phyloP scores from a whole-genome alignment of 768 basidiomycete species.

The Hericium coralloides region DNA sequence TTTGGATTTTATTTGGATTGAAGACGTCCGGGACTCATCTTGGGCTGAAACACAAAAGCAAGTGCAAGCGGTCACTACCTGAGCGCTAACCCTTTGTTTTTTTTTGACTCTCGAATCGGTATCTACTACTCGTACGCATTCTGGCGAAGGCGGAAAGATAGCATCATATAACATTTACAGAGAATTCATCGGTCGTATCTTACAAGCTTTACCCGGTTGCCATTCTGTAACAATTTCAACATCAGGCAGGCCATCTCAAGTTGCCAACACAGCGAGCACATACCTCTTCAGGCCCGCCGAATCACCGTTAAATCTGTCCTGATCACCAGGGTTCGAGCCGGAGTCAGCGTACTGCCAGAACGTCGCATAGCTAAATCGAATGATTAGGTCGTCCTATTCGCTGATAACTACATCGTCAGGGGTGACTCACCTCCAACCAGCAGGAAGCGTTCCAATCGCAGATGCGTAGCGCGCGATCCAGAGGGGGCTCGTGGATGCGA shows the following conservation, averaged over 20 bases:
- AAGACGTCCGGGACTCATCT: too few species aligned
- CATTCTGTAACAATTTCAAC: neutral
- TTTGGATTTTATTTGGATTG: too few species aligned
- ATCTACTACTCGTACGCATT: neutral
- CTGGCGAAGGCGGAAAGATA: neutral
- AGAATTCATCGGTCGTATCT: neutral
- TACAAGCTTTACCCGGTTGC: neutral
- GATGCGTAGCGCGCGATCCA: slow-evolving; percentile 53
- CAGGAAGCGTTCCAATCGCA: slow-evolving; percentile 43
- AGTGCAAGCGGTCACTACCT: too few species aligned
- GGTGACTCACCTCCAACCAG: slow-evolving; percentile 43
- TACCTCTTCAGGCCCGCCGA: slow-evolving; percentile 32
- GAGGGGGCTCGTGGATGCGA: slow-evolving; percentile 43
- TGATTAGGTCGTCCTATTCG: neutral
- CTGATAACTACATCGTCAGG: too few species aligned
- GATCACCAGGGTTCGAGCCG: slow-evolving; percentile 48
- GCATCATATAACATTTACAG: neutral
- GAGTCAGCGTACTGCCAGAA: slow-evolving; percentile 57
- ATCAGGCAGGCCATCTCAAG: neutral
- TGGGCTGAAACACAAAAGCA: too few species aligned
- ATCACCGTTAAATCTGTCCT: slow-evolving; percentile 49
- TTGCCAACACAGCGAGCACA: neutral
- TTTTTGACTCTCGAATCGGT: neutral
- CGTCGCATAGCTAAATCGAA: slow-evolving; percentile 30
- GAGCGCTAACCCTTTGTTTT: too few species aligned